These are phyloP conservation scores for Boletellus deceptivus DNA, from an alignment of 1,284 basidiomycete species.

Conservation along the genomic window DNA sequence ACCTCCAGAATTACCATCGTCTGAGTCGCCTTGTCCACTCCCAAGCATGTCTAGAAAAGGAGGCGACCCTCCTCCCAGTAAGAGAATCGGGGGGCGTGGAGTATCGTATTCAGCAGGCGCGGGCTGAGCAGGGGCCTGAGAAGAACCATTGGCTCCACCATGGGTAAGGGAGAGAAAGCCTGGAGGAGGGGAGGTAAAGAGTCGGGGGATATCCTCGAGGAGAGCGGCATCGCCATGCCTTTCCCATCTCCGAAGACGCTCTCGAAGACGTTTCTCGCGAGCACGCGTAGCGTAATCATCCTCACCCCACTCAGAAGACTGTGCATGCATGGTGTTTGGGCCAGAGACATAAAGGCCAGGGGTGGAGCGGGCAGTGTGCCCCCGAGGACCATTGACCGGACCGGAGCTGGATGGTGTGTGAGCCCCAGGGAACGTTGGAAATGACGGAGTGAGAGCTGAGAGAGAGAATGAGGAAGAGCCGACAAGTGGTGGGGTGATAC, in stretches of 20 bases:
- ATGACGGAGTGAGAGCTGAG: slow-evolving; percentile 7
- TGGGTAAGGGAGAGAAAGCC: slow-evolving; percentile 10
- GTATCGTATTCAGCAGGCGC: slow-evolving; percentile 27
- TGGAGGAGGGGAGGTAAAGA: slow-evolving; percentile 35
- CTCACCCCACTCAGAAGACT: slow-evolving; percentile 56
- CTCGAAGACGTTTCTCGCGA: slow-evolving; percentile 65
- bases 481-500: slow-evolving; percentile 70
- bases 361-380: slow-evolving; percentile 30
- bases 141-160: not conserved
- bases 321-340: not conserved
- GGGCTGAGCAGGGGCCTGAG: slow-evolving; percentile 17
- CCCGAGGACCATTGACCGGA: slow-evolving; percentile 3
- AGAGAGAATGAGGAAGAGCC: slow-evolving; percentile 17
- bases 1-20: slow-evolving; percentile 21
- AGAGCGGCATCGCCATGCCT: slow-evolving; percentile 49
- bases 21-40: slow-evolving; percentile 14
- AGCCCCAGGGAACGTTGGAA: slow-evolving; percentile 5
- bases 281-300: slow-evolving; percentile 60
- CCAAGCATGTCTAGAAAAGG: slow-evolving; percentile 31
- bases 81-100: slow-evolving; percentile 47
- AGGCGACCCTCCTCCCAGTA: slow-evolving; percentile 42
- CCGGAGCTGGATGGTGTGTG: slow-evolving; percentile 5
- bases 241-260: slow-evolving; percentile 71
- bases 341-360: slow-evolving; percentile 2
- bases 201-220: slow-evolving; percentile 58